phyloP scores from a whole-genome alignment of 2,329 filamentous ascomycete genomes.

The Aspergillus glaucus region DNA sequence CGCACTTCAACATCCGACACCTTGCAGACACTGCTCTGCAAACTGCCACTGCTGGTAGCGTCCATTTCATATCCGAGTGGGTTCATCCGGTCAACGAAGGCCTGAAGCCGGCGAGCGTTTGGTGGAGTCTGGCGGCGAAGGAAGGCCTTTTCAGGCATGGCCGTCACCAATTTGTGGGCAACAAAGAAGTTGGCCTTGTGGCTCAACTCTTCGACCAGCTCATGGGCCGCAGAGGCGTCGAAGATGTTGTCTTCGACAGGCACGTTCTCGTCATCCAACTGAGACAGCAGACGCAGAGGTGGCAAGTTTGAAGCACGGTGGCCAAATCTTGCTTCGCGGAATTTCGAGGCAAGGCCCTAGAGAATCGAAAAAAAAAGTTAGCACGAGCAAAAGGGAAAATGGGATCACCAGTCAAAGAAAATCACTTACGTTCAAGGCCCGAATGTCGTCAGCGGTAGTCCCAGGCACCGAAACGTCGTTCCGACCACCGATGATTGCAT shows the following conservation, averaged over 20 bases:
- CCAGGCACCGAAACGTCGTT: conserved; percentile 58
- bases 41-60: conserved; percentile 75
- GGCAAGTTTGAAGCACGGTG: conserved; percentile 73
- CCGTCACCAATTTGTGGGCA: conserved; percentile 72
- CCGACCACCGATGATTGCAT: conserved; percentile 66
- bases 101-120: conserved; percentile 80
- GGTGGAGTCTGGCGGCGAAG: conserved; percentile 80
- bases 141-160: conserved; percentile 84
- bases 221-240: conserved; percentile 78
- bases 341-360: conserved; percentile 74
- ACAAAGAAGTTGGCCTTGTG: conserved; percentile 89
- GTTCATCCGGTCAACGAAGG: conserved; percentile 88
- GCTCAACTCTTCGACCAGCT: conserved; percentile 90
- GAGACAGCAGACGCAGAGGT: conserved; percentile 80
- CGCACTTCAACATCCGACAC: conserved; percentile 82
- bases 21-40: conserved; percentile 94
- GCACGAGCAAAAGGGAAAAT: background rate
- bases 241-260: conserved; percentile 96
- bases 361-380: background rate
- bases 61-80: conserved; percentile 87
- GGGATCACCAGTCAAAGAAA: background rate
- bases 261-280: conserved; percentile 95
- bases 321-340: conserved; percentile 80
- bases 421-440: conserved; percentile 63
- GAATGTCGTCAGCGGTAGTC: conserved; percentile 68